Percentiles rank a stretch among this genome's conserved stretches.
phyloP scores from a whole-genome alignment of 306 rosid genomes.

The Corylus americana region DNA sequence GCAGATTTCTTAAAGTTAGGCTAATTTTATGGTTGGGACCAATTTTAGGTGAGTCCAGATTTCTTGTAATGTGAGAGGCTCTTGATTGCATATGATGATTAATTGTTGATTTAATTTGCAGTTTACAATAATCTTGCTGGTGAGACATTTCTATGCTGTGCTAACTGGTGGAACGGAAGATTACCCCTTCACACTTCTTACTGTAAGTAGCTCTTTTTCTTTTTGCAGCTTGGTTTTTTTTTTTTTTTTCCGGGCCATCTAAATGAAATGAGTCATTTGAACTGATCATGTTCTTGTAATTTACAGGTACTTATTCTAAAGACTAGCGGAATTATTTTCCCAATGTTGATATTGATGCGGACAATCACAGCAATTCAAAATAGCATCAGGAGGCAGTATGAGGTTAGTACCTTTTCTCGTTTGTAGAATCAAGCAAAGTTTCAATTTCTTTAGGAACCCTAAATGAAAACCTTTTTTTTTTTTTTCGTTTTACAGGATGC shows the following conservation, averaged over 20 bases:
- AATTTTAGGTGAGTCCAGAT: too few species aligned
- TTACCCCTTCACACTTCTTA: slow-evolving; percentile 75
- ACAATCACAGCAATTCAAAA: slow-evolving; percentile 55
- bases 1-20: too few species aligned
- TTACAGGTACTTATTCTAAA: slow-evolving; percentile 55
- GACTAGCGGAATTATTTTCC: slow-evolving; percentile 74
- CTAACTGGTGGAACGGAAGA: slow-evolving; percentile 51
- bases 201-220: slow-evolving; percentile 47
- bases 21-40: too few species aligned
- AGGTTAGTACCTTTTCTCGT: slow-evolving; percentile 26
- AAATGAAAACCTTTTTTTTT: not conserved
- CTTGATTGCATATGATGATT: not conserved
- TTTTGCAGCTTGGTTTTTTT: not conserved
- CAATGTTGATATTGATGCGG: slow-evolving; percentile 66
- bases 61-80: too few species aligned
- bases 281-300: not conserved
- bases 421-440: too few species aligned
- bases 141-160: slow-evolving; percentile 64
- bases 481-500: slow-evolving; percentile 31
- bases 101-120: slow-evolving; percentile 35
- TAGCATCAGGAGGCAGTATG: slow-evolving; percentile 34
- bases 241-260: not conserved
- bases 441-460: not conserved
- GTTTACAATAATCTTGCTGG: slow-evolving; percentile 69
- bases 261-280: not conserved